A percentile compares a stretch with the other conserved stretches of the same genome.
Evolutionary conservation across 2,329 filamentous ascomycete genomes (phyloP).

Genomic region (Orbilia oligospora): DNA sequence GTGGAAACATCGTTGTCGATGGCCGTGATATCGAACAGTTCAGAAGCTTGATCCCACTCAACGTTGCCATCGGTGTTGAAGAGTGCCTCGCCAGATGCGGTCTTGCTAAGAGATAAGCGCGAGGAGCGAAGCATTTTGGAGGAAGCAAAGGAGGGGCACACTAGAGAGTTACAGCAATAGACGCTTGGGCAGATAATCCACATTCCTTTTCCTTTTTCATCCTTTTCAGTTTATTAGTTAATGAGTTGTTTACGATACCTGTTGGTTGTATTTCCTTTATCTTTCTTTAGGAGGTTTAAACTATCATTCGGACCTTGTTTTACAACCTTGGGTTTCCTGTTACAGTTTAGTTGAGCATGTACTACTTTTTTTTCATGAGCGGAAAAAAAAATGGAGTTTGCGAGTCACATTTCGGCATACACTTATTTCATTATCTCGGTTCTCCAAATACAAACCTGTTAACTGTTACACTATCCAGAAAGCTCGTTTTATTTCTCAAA

Average conservation of each 20-base stretch:
- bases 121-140: slow-evolving; percentile 13
- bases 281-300: slow-evolving; percentile 50
- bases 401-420: slow-evolving; percentile 58
- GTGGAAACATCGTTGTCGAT: slow-evolving; percentile 67
- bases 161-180: slow-evolving; percentile 24
- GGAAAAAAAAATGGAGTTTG: slow-evolving; percentile 60
- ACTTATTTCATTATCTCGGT: slow-evolving; percentile 36
- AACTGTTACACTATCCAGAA: slow-evolving; percentile 41
- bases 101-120: slow-evolving; percentile 66
- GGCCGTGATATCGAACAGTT: slow-evolving; percentile 70
- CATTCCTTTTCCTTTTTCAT: slow-evolving; percentile 51
- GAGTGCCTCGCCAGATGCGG: slow-evolving; percentile 71
- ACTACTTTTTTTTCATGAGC: slow-evolving; percentile 58
- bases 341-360: slow-evolving; percentile 41
- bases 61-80: slow-evolving; percentile 72
- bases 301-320: slow-evolving; percentile 30
- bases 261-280: slow-evolving; percentile 43
- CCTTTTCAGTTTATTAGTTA: slow-evolving; percentile 45
- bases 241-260: slow-evolving; percentile 57
- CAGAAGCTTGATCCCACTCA: slow-evolving; percentile 69
- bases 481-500: slow-evolving; percentile 1
- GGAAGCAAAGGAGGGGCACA: slow-evolving; percentile 2
- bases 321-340: slow-evolving; percentile 29
- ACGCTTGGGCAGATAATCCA: slow-evolving; percentile 36
- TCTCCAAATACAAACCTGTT: slow-evolving; percentile 33